Evolutionary conservation across 352 stramenopile species (phyloP).

Genomic region (Plasmopara muralis): DNA sequence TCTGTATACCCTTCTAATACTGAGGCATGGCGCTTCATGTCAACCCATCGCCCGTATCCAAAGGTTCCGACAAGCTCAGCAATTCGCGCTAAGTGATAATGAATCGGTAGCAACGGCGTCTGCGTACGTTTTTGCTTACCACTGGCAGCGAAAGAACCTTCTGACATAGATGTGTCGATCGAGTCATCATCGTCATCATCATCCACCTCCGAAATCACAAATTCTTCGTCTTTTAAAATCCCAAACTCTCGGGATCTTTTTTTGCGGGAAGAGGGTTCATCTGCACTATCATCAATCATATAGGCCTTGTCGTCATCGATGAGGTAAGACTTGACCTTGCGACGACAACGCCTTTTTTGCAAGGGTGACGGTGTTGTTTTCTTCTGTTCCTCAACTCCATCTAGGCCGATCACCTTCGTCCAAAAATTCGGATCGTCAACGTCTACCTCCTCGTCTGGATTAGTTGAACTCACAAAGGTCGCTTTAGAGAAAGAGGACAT

Average conservation of each 20-base stretch:
- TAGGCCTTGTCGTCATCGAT: constrained; percentile 32
- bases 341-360: constrained; percentile 62
- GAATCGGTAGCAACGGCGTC: constrained; percentile 24
- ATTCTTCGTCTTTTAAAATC: constrained; percentile 53
- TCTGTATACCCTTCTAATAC: constrained; percentile 39
- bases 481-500: constrained; percentile 91
- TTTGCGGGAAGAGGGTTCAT: constrained; percentile 33
- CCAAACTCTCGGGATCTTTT: constrained; percentile 15
- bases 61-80: constrained; percentile 46
- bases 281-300: constrained; percentile 41
- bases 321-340: constrained; percentile 70
- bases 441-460: constrained; percentile 84
- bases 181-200: constrained; percentile 53
- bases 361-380: constrained; percentile 59
- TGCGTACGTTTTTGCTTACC: constrained; percentile 35
- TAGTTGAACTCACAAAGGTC: constrained; percentile 86
- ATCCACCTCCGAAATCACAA: constrained; percentile 64
- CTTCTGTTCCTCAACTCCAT: constrained; percentile 59
- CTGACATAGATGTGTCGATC: constrained; percentile 34
- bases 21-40: constrained; percentile 35
- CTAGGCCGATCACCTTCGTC: constrained; percentile 89
- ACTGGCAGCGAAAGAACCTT: constrained; percentile 35
- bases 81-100: constrained; percentile 36
- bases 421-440: constrained; percentile 93
- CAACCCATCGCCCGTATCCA: constrained; percentile 82